These are phyloP conservation scores for Trametes polyzona DNA, from an alignment of 1,284 basidiomycete species.

Conservation along the genomic window DNA sequence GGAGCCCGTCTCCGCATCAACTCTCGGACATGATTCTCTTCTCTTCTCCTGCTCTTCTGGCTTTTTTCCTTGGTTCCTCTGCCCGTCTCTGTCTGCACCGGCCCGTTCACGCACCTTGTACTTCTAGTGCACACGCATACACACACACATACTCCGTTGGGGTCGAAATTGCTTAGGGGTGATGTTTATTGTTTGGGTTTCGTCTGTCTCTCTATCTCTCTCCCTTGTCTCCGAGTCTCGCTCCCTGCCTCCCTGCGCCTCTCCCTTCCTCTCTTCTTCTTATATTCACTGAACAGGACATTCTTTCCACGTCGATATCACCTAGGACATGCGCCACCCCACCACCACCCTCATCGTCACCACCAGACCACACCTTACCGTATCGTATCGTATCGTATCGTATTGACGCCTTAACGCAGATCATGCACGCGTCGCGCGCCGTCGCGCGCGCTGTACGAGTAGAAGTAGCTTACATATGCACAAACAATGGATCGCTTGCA, in stretches of 20 bases:
- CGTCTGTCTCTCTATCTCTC: not conserved
- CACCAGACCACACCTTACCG: not conserved
- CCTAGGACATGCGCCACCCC: too few relatives aligned
- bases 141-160: constrained; percentile 1
- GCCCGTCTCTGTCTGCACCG: too few relatives aligned
- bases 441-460: constrained; percentile 8
- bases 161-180: constrained; percentile 9
- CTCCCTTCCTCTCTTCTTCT: not conserved
- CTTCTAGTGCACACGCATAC: too few relatives aligned
- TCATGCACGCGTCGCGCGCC: too few relatives aligned
- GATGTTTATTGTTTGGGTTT: not conserved
- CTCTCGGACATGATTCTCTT: constrained; percentile 10
- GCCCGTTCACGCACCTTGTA: constrained; percentile 3
- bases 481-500: constrained; percentile 1
- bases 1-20: constrained; percentile 5
- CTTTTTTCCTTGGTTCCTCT: not conserved
- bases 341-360: not conserved
- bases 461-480: constrained; percentile 14
- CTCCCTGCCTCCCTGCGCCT: not conserved
- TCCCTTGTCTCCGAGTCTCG: too few relatives aligned
- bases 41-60: not conserved
- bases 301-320: constrained; percentile 9
- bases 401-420: constrained; percentile 4
- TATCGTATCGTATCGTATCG: not conserved
- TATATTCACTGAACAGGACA: constrained; percentile 7